Base-by-base conservation (phyloP, 2,329 filamentous ascomycete genomes). In the Hypoxylon sp. region DNA sequence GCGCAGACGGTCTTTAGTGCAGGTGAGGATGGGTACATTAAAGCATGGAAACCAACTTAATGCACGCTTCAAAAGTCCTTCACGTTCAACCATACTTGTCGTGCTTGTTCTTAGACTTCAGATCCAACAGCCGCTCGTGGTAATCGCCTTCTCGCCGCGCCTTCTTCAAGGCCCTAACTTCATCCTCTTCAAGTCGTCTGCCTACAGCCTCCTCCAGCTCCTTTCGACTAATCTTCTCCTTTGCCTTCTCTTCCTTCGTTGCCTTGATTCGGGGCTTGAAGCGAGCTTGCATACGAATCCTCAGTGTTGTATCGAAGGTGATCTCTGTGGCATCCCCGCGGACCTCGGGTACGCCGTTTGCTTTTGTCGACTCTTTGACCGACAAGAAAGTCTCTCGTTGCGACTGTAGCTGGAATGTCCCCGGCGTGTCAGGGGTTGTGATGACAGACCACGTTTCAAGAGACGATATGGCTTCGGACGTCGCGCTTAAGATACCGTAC, bases 101-200 rank as follows among this genome's bases (percentile, higher is more conserved):
- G 81, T 97, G 94, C 82, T 97, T 97, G 62, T 90, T 90, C 84
- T 97, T 97, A 31, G 96, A 91, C 80, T 95, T 96, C 61, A 98
- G 84, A 81, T 97, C 91, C 71, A 98, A 81, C 76, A 98, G 81
- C 73, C 88, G 88, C 82, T 98, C 94, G 78, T 98, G 92, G 78
- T 96, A 98, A 78, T 95, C 91, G 0, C 96, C 96, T 74, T 98
- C 92, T 74, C 89, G 88, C 78, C 93, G 87, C 35, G 96, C 94
- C 80, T 84, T 91, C 84, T 97, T 97, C 77, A 99, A 79, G 78
- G 84, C 88, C 81, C 87, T 91, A 46, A 98, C 93, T 81, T 99
- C 96, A 62, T 95, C 91, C 75, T 98, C 94, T 13, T 93, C 88
- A 59, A 98, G 80, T 63, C 84, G 85, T 67, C 94, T 83, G 0